Percentiles rank a stretch among this genome's conserved stretches.
These are phyloP conservation scores for Alternaria sp. DNA, from an alignment of 2,329 filamentous ascomycete genomes.

Conservation along the genomic window DNA sequence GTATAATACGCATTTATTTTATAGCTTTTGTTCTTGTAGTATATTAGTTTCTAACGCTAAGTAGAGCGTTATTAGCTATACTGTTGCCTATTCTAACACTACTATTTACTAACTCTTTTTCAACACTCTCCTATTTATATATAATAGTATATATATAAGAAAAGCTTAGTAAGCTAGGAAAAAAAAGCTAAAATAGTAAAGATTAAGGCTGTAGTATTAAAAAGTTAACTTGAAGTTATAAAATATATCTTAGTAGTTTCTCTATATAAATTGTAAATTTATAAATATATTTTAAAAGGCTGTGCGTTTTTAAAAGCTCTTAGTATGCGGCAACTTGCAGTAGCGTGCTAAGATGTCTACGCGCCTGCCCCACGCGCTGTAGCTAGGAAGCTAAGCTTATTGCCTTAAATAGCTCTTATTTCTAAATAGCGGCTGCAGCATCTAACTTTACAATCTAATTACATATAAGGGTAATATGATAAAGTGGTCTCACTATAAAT, in stretches of 20 bases:
- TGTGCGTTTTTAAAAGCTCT: background rate
- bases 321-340: background rate
- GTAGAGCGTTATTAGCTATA: background rate
- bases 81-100: background rate
- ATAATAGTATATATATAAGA: slow-evolving; percentile 9
- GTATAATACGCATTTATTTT: too few relatives aligned
- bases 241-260: background rate
- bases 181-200: background rate
- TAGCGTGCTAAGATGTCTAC: slow-evolving; percentile 6
- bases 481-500: too few relatives aligned
- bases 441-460: too few relatives aligned
- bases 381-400: background rate
- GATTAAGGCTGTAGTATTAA: background rate
- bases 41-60: background rate
- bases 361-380: background rate
- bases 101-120: slow-evolving; percentile 9
- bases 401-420: background rate
- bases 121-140: slow-evolving; percentile 19
- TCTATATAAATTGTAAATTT: background rate
- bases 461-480: too few relatives aligned
- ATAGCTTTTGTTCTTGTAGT: too few relatives aligned
- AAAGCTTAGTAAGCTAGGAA: background rate
- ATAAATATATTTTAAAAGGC: background rate
- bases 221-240: background rate
- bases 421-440: background rate